phyloP scores from a whole-genome alignment of 371 early-diverging fungal species.

The Mucor piriformis region DNA sequence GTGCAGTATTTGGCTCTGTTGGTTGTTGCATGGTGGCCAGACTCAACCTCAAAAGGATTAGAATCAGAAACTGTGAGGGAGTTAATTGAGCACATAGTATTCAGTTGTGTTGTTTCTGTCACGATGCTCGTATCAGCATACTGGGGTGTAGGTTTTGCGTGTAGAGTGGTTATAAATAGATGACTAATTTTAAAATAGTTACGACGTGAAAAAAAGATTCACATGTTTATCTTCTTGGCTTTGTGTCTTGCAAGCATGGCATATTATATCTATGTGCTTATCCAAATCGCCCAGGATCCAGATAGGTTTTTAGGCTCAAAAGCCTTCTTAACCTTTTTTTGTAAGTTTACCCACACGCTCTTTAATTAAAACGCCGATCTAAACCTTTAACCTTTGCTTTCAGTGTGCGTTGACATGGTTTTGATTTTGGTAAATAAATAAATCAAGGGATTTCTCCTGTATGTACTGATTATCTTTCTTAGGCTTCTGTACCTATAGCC shows the following conservation, averaged over 20 bases:
- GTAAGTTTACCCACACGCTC: constrained; percentile 22
- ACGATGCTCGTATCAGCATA: constrained; percentile 72
- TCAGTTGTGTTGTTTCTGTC: constrained; percentile 74
- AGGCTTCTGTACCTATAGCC: constrained; percentile 32
- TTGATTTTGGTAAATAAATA: constrained; percentile 26
- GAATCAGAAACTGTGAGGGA: constrained; percentile 51
- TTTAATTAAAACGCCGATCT: not conserved
- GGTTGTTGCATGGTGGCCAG: constrained; percentile 59
- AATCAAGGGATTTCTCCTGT: not conserved
- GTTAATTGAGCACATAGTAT: constrained; percentile 68
- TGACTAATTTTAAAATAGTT: constrained; percentile 30
- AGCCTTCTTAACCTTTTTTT: constrained; percentile 74
- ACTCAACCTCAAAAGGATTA: constrained; percentile 49
- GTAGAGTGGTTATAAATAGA: constrained; percentile 1
- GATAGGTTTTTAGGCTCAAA: constrained; percentile 56
- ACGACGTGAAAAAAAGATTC: constrained; percentile 53
- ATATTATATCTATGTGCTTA: constrained; percentile 75
- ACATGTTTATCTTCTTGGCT: constrained; percentile 63
- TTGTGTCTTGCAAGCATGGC: constrained; percentile 58
- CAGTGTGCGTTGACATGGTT: constrained; percentile 36
- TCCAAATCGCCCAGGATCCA: constrained; percentile 64
- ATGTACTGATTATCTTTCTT: not conserved
- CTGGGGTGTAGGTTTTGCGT: constrained; percentile 66
- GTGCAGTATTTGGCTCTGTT: constrained; percentile 83
- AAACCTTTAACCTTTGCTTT: not conserved